Base-by-base conservation (phyloP, 139 green algal genomes). In the Deuterostichococcus epilithicus region DNA sequence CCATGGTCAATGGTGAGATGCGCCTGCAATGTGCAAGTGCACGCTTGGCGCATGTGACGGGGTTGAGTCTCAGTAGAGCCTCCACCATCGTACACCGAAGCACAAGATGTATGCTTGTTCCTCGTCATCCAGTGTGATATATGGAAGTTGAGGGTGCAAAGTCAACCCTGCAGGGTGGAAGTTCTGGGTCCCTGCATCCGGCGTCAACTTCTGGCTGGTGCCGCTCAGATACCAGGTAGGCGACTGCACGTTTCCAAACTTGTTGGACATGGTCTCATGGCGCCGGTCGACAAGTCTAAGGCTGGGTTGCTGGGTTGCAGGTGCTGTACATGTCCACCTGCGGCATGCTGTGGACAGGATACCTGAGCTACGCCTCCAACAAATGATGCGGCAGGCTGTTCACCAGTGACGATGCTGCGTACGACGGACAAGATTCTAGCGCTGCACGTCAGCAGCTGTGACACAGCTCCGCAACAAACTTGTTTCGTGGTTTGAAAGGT, bases 311-410 rank as follows among this genome's bases (percentile, higher is more conserved):
- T 28, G 44, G 36, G 1, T 35, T 65, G 15, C 79, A 86, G 30
- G 91, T 97, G 37, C 78, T 96, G 30, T 97, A 94, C 81, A 97
- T 97, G 92, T 93, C 86, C 2, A 78, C 70, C 15, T 96, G 92
- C 77, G 90, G 92, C 36, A 70, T 95, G 68, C 76, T 94, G 42
- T 97, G 92, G 92, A 94, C 89, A 1, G 89, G 77, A 18, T 97
- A 95, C 78, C 81, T 97, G 10, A 94, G 88, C 3, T 91, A 94
- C 71, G 83, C 87, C 0, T 83, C 77, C 66, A 86, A 85, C 70
- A 81, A 73, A 33, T 47, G 52, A 18, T 78, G 22, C 32, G 33
- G 18, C 18, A 36, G 26, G 13, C 65, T 36, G 32, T 28, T 32
- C 34, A 45, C 13, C n/a, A 33, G 37, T 69, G 30, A 76, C 1